These are phyloP conservation scores for Talaromyces sp. DNA, from an alignment of 2,329 filamentous ascomycete genomes.

Conservation along the genomic window DNA sequence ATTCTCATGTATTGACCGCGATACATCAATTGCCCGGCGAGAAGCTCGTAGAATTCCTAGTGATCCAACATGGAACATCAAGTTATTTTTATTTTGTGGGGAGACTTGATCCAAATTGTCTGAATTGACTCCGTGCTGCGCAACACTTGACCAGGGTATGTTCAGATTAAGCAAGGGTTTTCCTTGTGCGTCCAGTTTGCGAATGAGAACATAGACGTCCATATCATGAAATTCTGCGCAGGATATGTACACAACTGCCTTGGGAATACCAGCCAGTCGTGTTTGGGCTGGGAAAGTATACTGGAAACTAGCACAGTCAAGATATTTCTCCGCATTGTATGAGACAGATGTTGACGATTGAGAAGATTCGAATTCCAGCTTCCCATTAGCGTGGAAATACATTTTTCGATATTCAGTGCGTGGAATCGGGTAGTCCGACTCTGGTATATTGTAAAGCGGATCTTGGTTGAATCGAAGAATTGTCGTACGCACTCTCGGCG, in stretches of 20 bases:
- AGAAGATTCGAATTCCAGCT: not conserved
- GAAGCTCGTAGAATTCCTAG: conserved; percentile 38
- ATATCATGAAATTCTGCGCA: conserved; percentile 39
- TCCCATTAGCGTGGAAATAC: not conserved
- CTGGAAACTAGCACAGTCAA: conserved; percentile 22
- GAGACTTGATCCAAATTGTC: not conserved
- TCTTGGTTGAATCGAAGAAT: not conserved
- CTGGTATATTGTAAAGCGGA: not conserved
- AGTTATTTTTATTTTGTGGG: not conserved
- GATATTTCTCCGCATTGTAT: conserved; percentile 24
- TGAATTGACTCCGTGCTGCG: not conserved
- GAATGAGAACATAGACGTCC: conserved; percentile 38
- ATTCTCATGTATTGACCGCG: conserved; percentile 20
- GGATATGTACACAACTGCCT: conserved; percentile 40
- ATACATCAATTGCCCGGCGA: conserved; percentile 29
- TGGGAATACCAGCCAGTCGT: conserved; percentile 38
- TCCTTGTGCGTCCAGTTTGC: conserved; percentile 39
- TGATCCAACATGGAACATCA: conserved; percentile 1
- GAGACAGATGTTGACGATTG: conserved; percentile 1
- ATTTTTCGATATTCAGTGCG: not conserved
- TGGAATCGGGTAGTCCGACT: not conserved
- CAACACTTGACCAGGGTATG: conserved; percentile 29
- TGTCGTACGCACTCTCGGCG: not conserved
- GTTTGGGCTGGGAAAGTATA: conserved; percentile 32
- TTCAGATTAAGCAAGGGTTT: conserved; percentile 37